Evolutionary conservation across 345 rosid species (phyloP).

Genomic region (Moricandia arvensis): DNA sequence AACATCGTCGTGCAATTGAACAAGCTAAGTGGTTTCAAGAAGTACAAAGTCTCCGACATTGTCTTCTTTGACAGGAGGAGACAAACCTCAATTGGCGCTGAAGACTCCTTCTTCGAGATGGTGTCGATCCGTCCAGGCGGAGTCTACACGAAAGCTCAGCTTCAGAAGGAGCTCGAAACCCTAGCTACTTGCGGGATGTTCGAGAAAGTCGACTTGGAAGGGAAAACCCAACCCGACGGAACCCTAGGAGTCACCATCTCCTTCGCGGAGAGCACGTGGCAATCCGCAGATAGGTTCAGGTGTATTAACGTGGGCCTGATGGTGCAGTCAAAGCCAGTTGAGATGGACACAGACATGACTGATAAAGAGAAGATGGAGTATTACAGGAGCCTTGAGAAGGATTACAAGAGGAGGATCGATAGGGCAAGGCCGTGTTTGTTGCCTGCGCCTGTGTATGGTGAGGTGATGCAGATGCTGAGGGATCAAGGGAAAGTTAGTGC

Average conservation of each 20-base stretch:
- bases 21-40: conserved; percentile 86
- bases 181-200: conserved; percentile 96
- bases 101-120: conserved; percentile 98
- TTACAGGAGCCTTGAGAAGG: conserved; percentile 79
- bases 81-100: conserved; percentile 64
- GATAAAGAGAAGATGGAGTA: conserved; percentile 95
- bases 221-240: conserved; percentile 81
- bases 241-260: conserved; percentile 63
- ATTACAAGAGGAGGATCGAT: conserved; percentile 81
- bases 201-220: conserved; percentile 94
- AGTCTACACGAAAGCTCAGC: conserved; percentile 76
- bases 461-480: conserved; percentile 73
- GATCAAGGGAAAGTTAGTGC: conserved; percentile 89
- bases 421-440: conserved; percentile 82
- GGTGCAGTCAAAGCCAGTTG: conserved; percentile 79
- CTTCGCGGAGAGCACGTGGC: conserved; percentile 91
- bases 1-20: conserved; percentile 75
- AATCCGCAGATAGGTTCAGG: conserved; percentile 77
- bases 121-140: conserved; percentile 86
- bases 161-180: conserved; percentile 83
- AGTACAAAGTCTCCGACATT: conserved; percentile 81
- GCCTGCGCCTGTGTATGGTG: conserved; percentile 55
- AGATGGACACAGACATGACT: conserved; percentile 93
- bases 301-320: conserved; percentile 91
- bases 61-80: conserved; percentile 68